A percentile compares a stretch with the other conserved stretches of the same genome.
phyloP scores from a whole-genome alignment of 2,329 filamentous ascomycete genomes.

The Pochonia chlamydosporia region DNA sequence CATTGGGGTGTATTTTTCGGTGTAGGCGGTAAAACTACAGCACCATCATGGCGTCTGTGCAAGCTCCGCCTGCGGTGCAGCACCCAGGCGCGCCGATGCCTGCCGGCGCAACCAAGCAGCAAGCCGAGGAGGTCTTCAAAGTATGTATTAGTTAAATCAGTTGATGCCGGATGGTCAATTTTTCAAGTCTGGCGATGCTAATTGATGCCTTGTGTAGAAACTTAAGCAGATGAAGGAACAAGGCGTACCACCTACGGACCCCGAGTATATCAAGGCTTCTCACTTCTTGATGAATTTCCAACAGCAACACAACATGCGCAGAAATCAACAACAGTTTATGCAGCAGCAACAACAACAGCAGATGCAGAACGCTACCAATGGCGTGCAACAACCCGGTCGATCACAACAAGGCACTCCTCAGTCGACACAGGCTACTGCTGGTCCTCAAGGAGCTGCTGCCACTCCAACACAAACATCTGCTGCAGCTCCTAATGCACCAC shows the following conservation, averaged over 20 bases:
- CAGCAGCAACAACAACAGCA: constrained; percentile 36
- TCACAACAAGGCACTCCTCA: constrained; percentile 31
- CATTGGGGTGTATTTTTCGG: constrained; percentile 17
- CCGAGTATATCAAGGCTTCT: constrained; percentile 79
- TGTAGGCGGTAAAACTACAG: constrained; percentile 8
- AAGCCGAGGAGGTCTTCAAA: constrained; percentile 68
- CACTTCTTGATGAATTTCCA: constrained; percentile 70
- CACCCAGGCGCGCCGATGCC: constrained; percentile 59
- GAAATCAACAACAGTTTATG: constrained; percentile 37
- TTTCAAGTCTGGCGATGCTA: background rate
- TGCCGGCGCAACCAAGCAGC: constrained; percentile 65
- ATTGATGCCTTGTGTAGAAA: constrained; percentile 51
- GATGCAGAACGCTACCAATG: constrained; percentile 51
- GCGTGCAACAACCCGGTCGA: constrained; percentile 33
- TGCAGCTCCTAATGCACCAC: constrained; percentile 23
- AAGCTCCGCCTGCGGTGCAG: constrained; percentile 63
- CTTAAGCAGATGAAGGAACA: constrained; percentile 83
- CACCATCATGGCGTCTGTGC: constrained; percentile 71
- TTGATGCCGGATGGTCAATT: background rate
- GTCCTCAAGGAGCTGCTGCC: constrained; percentile 32
- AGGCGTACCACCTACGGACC: constrained; percentile 75
- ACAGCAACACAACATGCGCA: constrained; percentile 54
- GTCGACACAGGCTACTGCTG: constrained; percentile 23
- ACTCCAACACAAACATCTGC: constrained; percentile 27
- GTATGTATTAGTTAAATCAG: constrained; percentile 37